phyloP scores from a whole-genome alignment of 331 rosid species.

The Quercus tomentella region DNA sequence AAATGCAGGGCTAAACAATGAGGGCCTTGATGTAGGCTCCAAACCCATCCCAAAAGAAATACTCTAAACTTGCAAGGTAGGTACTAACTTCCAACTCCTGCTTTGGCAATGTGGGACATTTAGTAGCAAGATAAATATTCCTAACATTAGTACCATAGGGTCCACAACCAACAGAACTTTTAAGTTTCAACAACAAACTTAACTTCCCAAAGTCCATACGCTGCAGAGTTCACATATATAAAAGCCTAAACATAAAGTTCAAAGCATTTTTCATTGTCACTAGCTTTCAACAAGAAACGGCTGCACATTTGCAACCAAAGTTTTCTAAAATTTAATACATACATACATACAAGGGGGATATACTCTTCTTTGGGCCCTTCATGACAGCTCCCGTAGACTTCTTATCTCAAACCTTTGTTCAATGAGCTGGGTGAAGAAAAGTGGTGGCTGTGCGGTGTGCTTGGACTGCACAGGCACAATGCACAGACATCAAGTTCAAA shows the following conservation, averaged over 20 bases:
- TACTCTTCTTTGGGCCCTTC: slow-evolving; percentile 23
- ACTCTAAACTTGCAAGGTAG: too few species aligned
- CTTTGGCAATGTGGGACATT: too few species aligned
- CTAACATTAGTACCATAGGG: too few species aligned
- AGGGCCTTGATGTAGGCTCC: too few species aligned
- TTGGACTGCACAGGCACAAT: slow-evolving; percentile 78
- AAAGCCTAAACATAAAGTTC: neutral
- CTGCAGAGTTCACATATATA: neutral
- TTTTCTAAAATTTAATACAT: slow-evolving; percentile 13
- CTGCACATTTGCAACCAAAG: slow-evolving; percentile 11
- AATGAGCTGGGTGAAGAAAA: slow-evolving; percentile 57
- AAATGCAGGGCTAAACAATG: too few species aligned
- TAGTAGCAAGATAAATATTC: too few species aligned
- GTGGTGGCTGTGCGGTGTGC: slow-evolving; percentile 49
- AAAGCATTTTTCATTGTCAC: slow-evolving; percentile 20
- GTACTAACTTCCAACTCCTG: too few species aligned
- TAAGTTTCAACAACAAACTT: neutral
- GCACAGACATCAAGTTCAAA: slow-evolving; percentile 73
- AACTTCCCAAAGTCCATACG: neutral
- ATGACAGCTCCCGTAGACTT: slow-evolving; percentile 16
- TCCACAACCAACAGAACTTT: neutral
- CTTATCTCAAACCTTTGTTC: slow-evolving; percentile 8
- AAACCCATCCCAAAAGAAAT: too few species aligned
- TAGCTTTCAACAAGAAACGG: slow-evolving; percentile 14
- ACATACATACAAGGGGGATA: slow-evolving; percentile 11